Base-by-base conservation (phyloP, 2,329 filamentous ascomycete species). In the Colletotrichum shisoi region DNA sequence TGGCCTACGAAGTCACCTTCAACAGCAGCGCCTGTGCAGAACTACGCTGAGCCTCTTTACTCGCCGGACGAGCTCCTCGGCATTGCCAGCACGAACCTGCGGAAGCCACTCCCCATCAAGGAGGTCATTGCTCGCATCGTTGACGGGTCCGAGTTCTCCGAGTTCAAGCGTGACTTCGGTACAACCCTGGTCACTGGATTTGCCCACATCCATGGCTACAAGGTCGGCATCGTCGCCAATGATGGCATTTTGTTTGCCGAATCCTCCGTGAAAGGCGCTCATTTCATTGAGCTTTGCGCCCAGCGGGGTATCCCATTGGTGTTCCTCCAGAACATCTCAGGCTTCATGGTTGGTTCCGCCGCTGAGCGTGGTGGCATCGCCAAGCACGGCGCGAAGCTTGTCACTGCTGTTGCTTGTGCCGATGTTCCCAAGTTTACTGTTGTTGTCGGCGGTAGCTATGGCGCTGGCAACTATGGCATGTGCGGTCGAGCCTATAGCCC, bases 401-500 rank as follows among this genome's bases (percentile, higher is more conserved):
- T 98, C 34, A 96, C 93, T 3, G 95, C 94, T 8, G 95, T 98
- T 12, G 92, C 93, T 9, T 97, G 94, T 76, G 94, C 94, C 4
- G 88, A 95, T 71, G 94, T 98, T 48, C 94, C 95, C 71, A 98
- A 99, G 79, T 94, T 98, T 75, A 99, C 95, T 0, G 92, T 99
- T 17, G 92, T 99, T 1, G 90, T 97, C n/a, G 95, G 95, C 27
- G 91, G 91, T 37, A 94, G 90, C 76, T 95, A 95, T 71, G 94
- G 94, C 66, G 94, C 94, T 8, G 95, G 95, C 4, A 99, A 98
- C 79, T 99, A 99, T 76, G 95, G 94, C 73, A 99, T 99, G 95
- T 98, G 93, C 76, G 95, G 95, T 24, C 87, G 95, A 57, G 94
- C 95, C 2, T 99, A 97, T 79, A 88, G 87, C n/a, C 94, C 94